Evolutionary conservation across 352 stramenopile genomes (phyloP).

Genomic region (Phytophthora tentaculata): DNA sequence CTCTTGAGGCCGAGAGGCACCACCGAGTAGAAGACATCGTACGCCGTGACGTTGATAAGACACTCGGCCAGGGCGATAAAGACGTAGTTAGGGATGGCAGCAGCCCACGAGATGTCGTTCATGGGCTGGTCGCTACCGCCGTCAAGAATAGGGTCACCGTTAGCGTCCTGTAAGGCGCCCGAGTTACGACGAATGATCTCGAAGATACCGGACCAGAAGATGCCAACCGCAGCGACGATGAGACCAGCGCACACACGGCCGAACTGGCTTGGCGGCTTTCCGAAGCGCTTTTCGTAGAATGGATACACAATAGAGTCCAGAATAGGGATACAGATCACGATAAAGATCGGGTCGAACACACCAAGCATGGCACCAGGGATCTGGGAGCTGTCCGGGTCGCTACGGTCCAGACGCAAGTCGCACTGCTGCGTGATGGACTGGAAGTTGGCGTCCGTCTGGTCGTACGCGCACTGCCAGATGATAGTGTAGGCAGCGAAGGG

Average conservation of each 20-base stretch:
- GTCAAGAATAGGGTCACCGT: slow-evolving; percentile 41
- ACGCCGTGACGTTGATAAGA: slow-evolving; percentile 89
- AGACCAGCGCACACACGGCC: slow-evolving; percentile 82
- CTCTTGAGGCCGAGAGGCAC: slow-evolving; percentile 89
- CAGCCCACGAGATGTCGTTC: slow-evolving; percentile 85
- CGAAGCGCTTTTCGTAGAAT: slow-evolving; percentile 58
- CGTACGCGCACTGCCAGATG: slow-evolving; percentile 89
- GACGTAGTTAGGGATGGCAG: slow-evolving; percentile 85
- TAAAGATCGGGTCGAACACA: slow-evolving; percentile 83
- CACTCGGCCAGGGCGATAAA: slow-evolving; percentile 84
- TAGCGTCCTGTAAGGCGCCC: slow-evolving; percentile 36
- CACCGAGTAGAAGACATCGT: slow-evolving; percentile 90
- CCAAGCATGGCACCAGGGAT: slow-evolving; percentile 79
- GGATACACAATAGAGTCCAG: slow-evolving; percentile 82
- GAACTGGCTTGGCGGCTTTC: slow-evolving; percentile 69
- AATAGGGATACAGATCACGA: slow-evolving; percentile 61
- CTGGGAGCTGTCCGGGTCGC: slow-evolving; percentile 48
- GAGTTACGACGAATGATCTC: slow-evolving; percentile 72
- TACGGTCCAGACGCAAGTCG: slow-evolving; percentile 60
- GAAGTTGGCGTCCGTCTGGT: slow-evolving; percentile 89
- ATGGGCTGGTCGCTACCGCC: slow-evolving; percentile 58
- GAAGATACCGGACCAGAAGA: slow-evolving; percentile 86
- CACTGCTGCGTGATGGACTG: slow-evolving; percentile 89
- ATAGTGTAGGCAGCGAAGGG: slow-evolving; percentile 90
- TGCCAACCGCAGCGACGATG: slow-evolving; percentile 74